Evolutionary conservation across 1,284 basidiomycete species (phyloP).

Genomic region (Pseudomicrostroma phylloplanum): DNA sequence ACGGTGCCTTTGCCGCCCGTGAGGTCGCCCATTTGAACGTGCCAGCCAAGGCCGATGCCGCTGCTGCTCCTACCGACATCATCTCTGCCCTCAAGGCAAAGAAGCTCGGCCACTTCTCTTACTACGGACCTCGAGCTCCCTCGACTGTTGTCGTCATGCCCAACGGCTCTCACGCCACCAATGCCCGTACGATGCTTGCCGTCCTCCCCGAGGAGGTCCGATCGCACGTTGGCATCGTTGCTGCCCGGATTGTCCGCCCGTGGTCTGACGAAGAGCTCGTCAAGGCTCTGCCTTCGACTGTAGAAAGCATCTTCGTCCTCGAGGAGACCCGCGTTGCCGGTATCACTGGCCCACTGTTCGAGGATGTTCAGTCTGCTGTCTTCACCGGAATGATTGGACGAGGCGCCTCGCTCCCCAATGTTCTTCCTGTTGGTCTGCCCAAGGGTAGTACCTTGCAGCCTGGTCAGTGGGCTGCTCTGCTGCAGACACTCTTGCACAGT

Average conservation of each 20-base stretch:
- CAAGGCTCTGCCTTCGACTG: constrained; percentile 33
- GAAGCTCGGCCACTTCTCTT: constrained; percentile 33
- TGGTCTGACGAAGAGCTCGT: constrained; percentile 42
- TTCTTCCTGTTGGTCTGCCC: constrained; percentile 17
- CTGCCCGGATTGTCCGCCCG: constrained; percentile 34
- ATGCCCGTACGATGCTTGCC: constrained; percentile 38
- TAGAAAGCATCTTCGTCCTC: constrained; percentile 39
- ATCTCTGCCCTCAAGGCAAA: constrained; percentile 44
- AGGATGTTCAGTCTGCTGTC: constrained; percentile 28
- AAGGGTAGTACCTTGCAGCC: constrained; percentile 30
- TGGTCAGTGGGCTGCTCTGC: constrained; percentile 31
- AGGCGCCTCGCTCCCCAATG: background rate
- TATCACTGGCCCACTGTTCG: constrained; percentile 35
- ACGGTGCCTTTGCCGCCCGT: constrained; percentile 43
- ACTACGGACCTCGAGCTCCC: constrained; percentile 41
- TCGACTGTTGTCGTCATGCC: constrained; percentile 42
- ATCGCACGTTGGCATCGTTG: constrained; percentile 37
- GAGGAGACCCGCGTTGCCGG: constrained; percentile 36
- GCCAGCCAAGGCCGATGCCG: constrained; percentile 51
- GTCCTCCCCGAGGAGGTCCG: constrained; percentile 26
- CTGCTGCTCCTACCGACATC: constrained; percentile 77
- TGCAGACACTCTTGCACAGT: constrained; percentile 23
- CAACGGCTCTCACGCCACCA: constrained; percentile 39
- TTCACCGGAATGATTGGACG: constrained; percentile 21
- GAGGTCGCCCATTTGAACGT: constrained; percentile 37